Evolutionary conservation across 805 yeast species (phyloP), one percentile per base, ranked within the genome.

Genomic region (Wickerhamomyces bisporus): DNA sequence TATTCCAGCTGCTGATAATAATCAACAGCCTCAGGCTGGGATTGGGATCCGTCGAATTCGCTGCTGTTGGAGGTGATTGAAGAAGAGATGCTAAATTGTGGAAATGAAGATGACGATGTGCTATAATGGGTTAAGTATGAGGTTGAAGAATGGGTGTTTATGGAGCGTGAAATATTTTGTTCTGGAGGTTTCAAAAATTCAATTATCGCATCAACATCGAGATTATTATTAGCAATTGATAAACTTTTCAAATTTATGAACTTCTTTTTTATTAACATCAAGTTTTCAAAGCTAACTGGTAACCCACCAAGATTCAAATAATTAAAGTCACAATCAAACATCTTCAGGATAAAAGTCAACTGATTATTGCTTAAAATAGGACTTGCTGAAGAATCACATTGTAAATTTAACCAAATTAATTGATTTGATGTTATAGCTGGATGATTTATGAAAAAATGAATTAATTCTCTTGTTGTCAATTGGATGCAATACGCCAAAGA

Each of bases 381-480:
- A 4, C 80, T 79, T 30, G 79, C 77, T 44, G 79, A 76, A 8
- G 77, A 68, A 43, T 80, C 83, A 44, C 74, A 76, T 53, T 77
- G 80, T 32, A 83, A 61, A 42, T 75, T 80, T 17, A 83, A 68
- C 89, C 89, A 83, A 35, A 70, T 68, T 31, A 83, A 62, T 11
- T 74, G 65, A 16, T 71, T 66, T 4, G 64, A 43, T 0, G 67
- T 62, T 3, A 66, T 61, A 2, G 91, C 71, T 0, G 93, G 88
- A 61, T 87, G 94, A 44, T 74, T 71, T 3, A 79, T 70, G 43
- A 86, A 66, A 48, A 86, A 82, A 47, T 75, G 76, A 45, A 84
- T 71, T 38, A 86, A 62, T 27, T 82, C 89, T 46, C 81, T 73
- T 4, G 91, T 81, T 17, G 87, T 76, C 35, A 87, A 66, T 48